Conservation (phyloP, 768 basidiomycete species). For the Collybia sordida region DNA sequence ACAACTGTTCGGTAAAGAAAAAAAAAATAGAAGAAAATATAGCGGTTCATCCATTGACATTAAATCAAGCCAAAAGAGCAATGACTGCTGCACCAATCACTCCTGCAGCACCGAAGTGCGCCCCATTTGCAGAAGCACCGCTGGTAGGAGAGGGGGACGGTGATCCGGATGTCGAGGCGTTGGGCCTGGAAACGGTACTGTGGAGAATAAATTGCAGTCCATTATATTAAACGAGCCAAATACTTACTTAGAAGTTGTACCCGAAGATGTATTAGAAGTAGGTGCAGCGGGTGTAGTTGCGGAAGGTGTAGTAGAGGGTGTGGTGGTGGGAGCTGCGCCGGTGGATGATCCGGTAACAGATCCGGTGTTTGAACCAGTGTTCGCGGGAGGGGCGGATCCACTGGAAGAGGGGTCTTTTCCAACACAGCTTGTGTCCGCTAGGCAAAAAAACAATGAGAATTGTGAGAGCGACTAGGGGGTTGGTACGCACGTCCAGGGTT, state of each 20-base stretch:
- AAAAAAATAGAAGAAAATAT: slow-evolving; percentile 2
- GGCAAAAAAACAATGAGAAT: slow-evolving; percentile 9
- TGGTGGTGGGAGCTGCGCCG: slow-evolving; percentile 9
- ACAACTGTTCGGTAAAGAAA: slow-evolving; percentile 9
- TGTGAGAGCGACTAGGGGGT: background rate
- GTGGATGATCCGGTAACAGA: slow-evolving; percentile 9
- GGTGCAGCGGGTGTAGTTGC: slow-evolving; percentile 10
- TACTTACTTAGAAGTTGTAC: slow-evolving; percentile 3
- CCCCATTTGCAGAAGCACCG: slow-evolving; percentile 28
- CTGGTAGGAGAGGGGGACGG: slow-evolving; percentile 18
- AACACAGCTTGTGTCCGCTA: slow-evolving; percentile 38
- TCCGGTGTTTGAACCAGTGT: slow-evolving; percentile 15
- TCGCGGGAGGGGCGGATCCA: slow-evolving; percentile 9
- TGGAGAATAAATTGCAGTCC: background rate
- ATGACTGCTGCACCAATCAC: slow-evolving; percentile 41
- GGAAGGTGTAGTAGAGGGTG: slow-evolving; percentile 8
- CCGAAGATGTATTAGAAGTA: slow-evolving; percentile 9
- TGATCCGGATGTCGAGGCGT: slow-evolving; percentile 4
- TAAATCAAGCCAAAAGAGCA: slow-evolving; percentile 39
- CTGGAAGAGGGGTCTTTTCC: slow-evolving; percentile 17
- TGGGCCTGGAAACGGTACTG: slow-evolving; percentile 12
- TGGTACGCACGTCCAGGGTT: slow-evolving; percentile 45
- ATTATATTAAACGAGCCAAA: background rate
- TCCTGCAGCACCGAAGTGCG: slow-evolving; percentile 39
- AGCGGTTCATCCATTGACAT: slow-evolving; percentile 3